phyloP scores from a whole-genome alignment of 257 asterid species.

The Misopates orontium region DNA sequence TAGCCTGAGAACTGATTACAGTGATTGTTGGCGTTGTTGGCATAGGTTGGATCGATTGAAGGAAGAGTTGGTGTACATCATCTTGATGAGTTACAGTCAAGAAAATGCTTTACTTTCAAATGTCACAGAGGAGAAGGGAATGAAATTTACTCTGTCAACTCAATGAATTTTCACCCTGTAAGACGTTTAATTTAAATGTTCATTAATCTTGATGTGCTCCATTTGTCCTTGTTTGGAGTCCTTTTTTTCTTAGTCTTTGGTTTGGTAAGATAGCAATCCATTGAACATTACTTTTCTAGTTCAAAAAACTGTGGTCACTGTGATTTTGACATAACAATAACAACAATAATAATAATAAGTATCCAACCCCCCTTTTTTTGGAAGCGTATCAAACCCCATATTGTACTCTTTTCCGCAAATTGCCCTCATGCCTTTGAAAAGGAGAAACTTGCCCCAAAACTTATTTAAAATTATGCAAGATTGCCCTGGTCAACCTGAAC shows the following conservation, averaged over 20 bases:
- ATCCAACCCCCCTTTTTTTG: too few relatives aligned
- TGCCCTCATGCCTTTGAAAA: not conserved
- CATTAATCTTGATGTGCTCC: conserved; percentile 12
- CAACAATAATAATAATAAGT: too few relatives aligned
- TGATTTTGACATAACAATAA: too few relatives aligned
- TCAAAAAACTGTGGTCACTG: not conserved
- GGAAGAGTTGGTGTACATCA: conserved; percentile 98
- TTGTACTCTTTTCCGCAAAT: too few relatives aligned
- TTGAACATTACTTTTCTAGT: not conserved
- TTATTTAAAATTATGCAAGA: too few relatives aligned
- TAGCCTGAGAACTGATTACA: not conserved
- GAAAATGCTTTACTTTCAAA: conserved; percentile 92
- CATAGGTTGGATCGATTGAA: conserved; percentile 96
- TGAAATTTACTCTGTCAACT: conserved; percentile 87
- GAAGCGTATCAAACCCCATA: too few relatives aligned
- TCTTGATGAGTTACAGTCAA: conserved; percentile 72
- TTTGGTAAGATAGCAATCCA: not conserved
- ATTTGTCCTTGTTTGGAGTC: not conserved
- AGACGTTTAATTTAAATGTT: conserved; percentile 36
- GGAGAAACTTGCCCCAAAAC: too few relatives aligned
- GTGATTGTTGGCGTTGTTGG: conserved; percentile 19
- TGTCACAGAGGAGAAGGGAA: conserved; percentile 83
- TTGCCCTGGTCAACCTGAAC: too few relatives aligned
- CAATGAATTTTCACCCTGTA: conserved; percentile 94
- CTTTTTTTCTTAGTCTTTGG: not conserved